Base-by-base conservation (phyloP, 148 eudicot species). In the Rhododendron simsii region DNA sequence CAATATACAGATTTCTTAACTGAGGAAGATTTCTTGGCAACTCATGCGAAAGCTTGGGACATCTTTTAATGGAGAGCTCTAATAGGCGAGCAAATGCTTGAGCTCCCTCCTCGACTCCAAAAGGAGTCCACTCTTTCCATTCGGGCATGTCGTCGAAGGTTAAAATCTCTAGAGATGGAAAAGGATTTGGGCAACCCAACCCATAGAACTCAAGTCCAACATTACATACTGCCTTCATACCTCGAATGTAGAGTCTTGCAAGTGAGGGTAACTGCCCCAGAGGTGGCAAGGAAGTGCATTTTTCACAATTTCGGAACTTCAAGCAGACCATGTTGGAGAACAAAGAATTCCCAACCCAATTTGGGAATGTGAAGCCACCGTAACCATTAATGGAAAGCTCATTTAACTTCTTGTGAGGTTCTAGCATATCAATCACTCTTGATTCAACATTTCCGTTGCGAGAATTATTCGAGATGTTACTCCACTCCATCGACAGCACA, bases 151-250 rank as follows among this genome's bases (percentile, higher is more conserved):
- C 30, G 16, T 61, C 53, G 28, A 89, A 87, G 9, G 10, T 61
- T 53, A 89, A 23, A 7, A 48, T 84, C 81, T 89, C 84, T 14
- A 87, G 47, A n/a, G 51, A 41, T 33, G 73, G 87, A 82, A 89
- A 89, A 67, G 87, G 85, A 47, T 63, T 61, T 11, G 73, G 20
- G 73, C 39, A 2, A 67, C 61, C 26, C 13, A 33, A 26, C 28
- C 88, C 86, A 69, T 84, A 85, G 75, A 89, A 85, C 51, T 81
- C 87, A 76, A 13, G 55, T 5, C 89, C 89, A 26, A 89, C 67
- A 13, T 15, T 28, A 8, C 30, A 9, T 7, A 89, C 51, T 11
- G 41, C 59, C 18, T 30, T 59, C 73, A 84, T 84, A 15, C 86
- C 81, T 75, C 77, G 10, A 15, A 84, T 23, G 63, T 84, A 26